phyloP scores from a whole-genome alignment of 2,329 filamentous ascomycete species.

The Apiospora saccharicola region DNA sequence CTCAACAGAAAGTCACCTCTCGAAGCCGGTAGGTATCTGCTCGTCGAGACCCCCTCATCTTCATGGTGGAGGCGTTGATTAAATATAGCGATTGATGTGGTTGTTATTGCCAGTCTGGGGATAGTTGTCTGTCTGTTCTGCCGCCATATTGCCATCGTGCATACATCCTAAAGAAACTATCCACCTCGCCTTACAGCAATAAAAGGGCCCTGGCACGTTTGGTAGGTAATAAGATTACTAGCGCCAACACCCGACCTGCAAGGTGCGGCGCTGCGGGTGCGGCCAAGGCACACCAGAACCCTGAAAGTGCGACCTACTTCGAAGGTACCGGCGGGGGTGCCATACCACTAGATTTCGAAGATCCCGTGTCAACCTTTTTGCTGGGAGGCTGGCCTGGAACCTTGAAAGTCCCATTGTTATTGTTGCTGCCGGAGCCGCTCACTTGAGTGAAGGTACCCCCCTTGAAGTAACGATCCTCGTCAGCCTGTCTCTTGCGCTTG shows the following conservation, averaged over 20 bases:
- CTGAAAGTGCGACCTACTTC: conserved; percentile 32
- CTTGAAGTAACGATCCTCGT: conserved; percentile 96
- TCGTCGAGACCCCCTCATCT: background rate
- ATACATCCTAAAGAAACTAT: background rate
- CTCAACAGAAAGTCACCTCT: background rate
- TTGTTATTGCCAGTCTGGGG: background rate
- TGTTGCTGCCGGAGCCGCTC: conserved; percentile 45
- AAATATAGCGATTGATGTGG: background rate
- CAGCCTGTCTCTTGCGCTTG: conserved; percentile 88
- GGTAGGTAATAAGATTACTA: background rate
- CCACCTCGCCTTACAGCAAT: background rate
- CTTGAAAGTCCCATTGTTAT: conserved; percentile 69
- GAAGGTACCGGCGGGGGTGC: conserved; percentile 38
- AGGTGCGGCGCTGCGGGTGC: background rate
- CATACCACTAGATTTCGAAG: conserved; percentile 54
- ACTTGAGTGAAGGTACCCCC: conserved; percentile 96
- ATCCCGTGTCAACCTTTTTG: conserved; percentile 76
- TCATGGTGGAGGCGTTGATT: background rate
- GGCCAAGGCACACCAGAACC: background rate
- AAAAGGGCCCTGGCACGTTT: background rate
- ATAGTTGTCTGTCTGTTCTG: background rate
- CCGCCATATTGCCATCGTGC: background rate
- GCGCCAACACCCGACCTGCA: background rate
- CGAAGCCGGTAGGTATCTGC: background rate
- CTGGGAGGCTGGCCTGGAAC: conserved; percentile 76